Evolutionary conservation across 495 filamentous ascomycete genomes (phyloP), one percentile per base, ranked within the genome.

Genomic region (Cairneyella variabilis): DNA sequence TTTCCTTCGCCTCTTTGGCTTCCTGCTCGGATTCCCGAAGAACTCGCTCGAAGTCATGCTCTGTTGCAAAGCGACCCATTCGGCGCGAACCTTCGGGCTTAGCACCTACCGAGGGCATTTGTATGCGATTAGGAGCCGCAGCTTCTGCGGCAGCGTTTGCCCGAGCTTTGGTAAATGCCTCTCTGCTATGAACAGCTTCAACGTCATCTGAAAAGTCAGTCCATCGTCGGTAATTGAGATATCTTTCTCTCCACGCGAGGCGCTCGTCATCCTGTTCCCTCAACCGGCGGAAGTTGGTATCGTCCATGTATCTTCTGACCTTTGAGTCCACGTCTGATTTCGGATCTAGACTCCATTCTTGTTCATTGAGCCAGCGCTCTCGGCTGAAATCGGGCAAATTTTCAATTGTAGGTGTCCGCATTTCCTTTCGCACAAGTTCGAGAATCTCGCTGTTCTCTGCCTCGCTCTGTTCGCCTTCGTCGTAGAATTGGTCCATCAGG

Each of bases 11-110:
- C 62, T 91, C 83, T 58, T 83, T 83, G n/a, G 82, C 86, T 34
- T 84, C 87, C 36, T 83, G 83, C 47, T 85, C 79, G 2, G 90
- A 95, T 54, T 88, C 83, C 52, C 86, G 80, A 3, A 97, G 66
- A 3, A 85, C 87, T 44, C 79, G 79, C 58, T 92, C 80, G 41
- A 95, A 73, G 57, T 95, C 90, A 22, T 86, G 76, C 57, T 95
- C 89, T 45, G 75, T 76, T 2, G 76, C 73, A 38, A 72, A 81
- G 38, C 78, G 60, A 20, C 43, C 57, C 16, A 41, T 52, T 28
- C 58, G 55, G 16, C 58, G 48, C 28, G 38, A 39, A 14, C 50
- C 48, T 48, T 64, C 58, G n/a, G 58, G 36, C 39, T 53, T 62
- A 12, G 55, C 46, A 21, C 56, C 53, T 32, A 70, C 50, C 53